Conservation (phyloP, 2,329 filamentous ascomycete genomes). For the Aspergillus sp. region DNA sequence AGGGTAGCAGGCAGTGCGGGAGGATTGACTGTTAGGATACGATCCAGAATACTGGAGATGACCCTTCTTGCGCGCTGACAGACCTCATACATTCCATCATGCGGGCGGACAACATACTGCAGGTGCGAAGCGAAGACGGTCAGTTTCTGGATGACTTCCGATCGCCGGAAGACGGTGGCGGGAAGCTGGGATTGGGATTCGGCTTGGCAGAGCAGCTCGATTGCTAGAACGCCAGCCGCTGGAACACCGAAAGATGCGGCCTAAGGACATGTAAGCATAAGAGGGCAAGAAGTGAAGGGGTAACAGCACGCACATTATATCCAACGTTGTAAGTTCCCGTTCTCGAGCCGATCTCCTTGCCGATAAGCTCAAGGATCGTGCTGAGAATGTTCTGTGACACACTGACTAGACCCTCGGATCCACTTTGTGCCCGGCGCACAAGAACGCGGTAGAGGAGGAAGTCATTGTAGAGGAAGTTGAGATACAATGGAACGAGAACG, state of each 20-base stretch:
- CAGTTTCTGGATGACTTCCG: constrained; percentile 32
- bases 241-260: constrained; percentile 27
- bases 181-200: neutral
- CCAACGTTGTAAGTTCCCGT: constrained; percentile 15
- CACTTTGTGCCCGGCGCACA: constrained; percentile 20
- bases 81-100: constrained; percentile 28
- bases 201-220: constrained; percentile 28
- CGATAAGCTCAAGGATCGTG: constrained; percentile 18
- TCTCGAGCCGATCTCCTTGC: constrained; percentile 14
- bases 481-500: constrained; percentile 18
- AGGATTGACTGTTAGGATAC: constrained; percentile 11
- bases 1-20: neutral
- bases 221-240: constrained; percentile 29
- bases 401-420: constrained; percentile 21
- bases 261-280: constrained; percentile 14
- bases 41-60: constrained; percentile 27
- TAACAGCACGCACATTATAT: constrained; percentile 20
- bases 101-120: constrained; percentile 20
- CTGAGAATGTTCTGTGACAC: constrained; percentile 27
- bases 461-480: constrained; percentile 29
- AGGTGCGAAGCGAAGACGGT: constrained; percentile 30
- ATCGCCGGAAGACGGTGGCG: constrained; percentile 21
- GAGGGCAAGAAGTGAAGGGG: no score
- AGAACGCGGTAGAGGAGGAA: constrained; percentile 27
- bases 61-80: constrained; percentile 26